phyloP scores from a whole-genome alignment of 2,329 filamentous ascomycete species.

The Cercospora berteroae region DNA sequence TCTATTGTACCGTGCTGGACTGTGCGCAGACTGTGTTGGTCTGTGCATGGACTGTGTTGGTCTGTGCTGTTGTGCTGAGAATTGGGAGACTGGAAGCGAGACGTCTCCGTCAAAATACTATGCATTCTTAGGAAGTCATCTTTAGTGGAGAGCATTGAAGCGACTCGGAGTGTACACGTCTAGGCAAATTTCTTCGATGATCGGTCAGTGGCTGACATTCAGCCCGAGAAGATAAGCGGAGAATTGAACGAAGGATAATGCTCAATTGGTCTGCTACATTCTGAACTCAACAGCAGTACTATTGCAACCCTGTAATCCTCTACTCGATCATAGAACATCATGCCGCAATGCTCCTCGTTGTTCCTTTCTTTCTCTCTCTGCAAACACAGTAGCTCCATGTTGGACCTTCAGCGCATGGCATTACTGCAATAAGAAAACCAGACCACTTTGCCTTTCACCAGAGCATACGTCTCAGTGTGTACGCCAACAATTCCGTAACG shows the following conservation, averaged over 20 bases:
- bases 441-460: not conserved
- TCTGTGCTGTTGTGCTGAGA: not conserved
- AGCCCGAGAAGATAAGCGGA: not conserved
- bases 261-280: not conserved
- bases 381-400: not conserved
- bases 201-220: not conserved
- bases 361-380: not conserved
- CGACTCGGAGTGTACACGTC: not conserved
- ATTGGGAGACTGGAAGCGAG: not conserved
- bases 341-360: not conserved
- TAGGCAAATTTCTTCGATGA: not conserved
- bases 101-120: not conserved
- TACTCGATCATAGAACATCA: not conserved
- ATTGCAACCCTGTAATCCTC: not conserved
- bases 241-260: not conserved
- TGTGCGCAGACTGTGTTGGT: not conserved
- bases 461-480: not conserved
- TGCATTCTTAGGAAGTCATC: not conserved
- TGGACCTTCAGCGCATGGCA: not conserved
- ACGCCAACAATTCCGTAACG: not conserved
- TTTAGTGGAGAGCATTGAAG: not conserved
- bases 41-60: not conserved
- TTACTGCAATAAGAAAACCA: not conserved
- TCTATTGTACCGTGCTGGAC: not conserved
- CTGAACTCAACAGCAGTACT: not conserved